Base-by-base conservation (phyloP, 345 rosid species). In the Litchi chinensis region DNA sequence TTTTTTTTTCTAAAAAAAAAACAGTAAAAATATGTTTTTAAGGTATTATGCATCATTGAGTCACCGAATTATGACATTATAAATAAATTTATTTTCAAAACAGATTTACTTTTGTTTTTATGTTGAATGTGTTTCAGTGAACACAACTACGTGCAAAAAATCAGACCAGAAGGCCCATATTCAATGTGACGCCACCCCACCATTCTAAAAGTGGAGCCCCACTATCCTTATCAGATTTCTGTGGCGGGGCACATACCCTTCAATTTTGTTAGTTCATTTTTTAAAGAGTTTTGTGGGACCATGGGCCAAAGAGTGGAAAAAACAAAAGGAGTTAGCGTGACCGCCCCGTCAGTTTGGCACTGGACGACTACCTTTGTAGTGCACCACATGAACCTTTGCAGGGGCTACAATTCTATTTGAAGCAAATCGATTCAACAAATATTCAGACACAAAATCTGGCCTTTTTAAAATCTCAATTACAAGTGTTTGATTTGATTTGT, bases 111-210 rank as follows among this genome's bases (percentile, higher is more conserved):
- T 54, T 54, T 54, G 59, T 15, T 54, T 54, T 54, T 15, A 16
- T 16, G 59, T 54, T 54, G n/a, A 54, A 16, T 54, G 59, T 54
- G n/a, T 54, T 54, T 54, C 59, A 54, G 59, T 54, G 59, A 15
- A 52, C 57, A 52, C 56, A 50, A 46, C 50, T 46, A 46, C 12
- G 44, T 46, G 13, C 56, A 19, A 5, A 60, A 60, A 21, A 60
- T 59, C 28, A 59, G 64, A 6, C n/a, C 10, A 59, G 64, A 59
- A 24, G 21, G 71, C 16, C 73, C 40, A 22, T 22, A 46, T 48
- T 15, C 40, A 50, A 16, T 21, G 62, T 70, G 62, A 39, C 73
- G 57, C 57, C 56, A 57, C 57, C 73, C n/a, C 73, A 69, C 73
- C 54, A 69, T 44, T 69, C 57, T 40, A n/a, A 15, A 60, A 0